Percentiles rank a stretch among this genome's conserved stretches.
Evolutionary conservation across 176 grass and related monocot species (phyloP).

Genomic region (Metroxylon sagu): DNA sequence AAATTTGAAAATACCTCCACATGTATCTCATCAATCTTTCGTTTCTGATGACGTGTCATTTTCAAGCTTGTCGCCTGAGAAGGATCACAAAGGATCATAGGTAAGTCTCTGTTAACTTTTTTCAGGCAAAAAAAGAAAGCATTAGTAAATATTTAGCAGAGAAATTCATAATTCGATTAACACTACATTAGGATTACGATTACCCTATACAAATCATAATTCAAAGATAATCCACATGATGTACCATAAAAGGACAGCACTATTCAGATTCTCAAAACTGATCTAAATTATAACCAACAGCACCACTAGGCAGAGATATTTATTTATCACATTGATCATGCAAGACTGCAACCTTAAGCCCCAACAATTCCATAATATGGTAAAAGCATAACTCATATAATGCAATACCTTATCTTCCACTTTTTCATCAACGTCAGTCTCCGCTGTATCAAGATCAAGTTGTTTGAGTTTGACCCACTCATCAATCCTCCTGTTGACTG

Average conservation of each 20-base stretch:
- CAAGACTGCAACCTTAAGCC: too few species aligned
- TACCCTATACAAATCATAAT: too few species aligned
- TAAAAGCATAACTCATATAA: too few species aligned
- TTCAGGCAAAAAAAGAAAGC: too few species aligned
- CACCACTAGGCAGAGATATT: too few species aligned
- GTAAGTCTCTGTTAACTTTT: neutral
- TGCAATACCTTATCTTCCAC: conserved; percentile 81
- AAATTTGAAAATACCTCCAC: conserved; percentile 58
- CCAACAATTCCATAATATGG: too few species aligned
- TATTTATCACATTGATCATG: too few species aligned
- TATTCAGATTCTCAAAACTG: too few species aligned
- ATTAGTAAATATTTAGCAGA: too few species aligned
- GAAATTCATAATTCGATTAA: too few species aligned
- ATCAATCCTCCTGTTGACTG: conserved; percentile 95
- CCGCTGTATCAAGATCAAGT: conserved; percentile 84
- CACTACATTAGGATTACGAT: too few species aligned
- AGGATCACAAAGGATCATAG: conserved; percentile 22
- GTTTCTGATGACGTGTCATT: conserved; percentile 93
- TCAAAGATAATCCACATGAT: neutral
- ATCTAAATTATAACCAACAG: too few species aligned
- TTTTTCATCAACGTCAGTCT: conserved; percentile 93
- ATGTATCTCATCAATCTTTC: conserved; percentile 97
- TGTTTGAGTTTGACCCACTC: conserved; percentile 99
- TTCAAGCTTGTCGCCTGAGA: conserved; percentile 90
- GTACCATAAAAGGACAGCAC: neutral